Conservation (phyloP, 2,329 filamentous ascomycete genomes). For the Zasmidium angulare region DNA sequence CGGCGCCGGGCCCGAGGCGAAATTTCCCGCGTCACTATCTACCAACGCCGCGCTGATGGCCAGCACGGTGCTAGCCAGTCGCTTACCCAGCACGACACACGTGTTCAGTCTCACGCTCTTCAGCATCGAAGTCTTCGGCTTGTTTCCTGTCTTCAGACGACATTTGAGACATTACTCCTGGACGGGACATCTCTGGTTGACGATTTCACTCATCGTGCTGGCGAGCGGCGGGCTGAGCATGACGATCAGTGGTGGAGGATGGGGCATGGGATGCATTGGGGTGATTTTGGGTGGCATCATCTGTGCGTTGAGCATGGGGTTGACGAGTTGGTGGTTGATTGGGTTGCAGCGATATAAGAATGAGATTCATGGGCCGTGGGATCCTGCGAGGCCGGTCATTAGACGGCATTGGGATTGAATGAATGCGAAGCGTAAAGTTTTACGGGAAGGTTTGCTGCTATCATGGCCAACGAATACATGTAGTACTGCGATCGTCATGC, state of each 20-base stretch:
- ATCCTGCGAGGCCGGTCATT: constrained; percentile 86
- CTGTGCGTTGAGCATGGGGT: constrained; percentile 78
- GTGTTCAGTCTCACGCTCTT: constrained; percentile 95
- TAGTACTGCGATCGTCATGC: too few species aligned
- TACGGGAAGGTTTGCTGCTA: too few species aligned
- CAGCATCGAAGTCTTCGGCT: constrained; percentile 93
- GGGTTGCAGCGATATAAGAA: constrained; percentile 98
- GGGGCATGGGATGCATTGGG: constrained; percentile 65
- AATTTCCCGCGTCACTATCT: constrained; percentile 73
- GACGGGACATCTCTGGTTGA: constrained; percentile 76
- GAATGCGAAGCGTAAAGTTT: too few species aligned
- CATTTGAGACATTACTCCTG: constrained; percentile 81
- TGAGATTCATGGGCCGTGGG: constrained; percentile 97
- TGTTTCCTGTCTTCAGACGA: constrained; percentile 96
- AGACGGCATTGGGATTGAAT: constrained; percentile 42
- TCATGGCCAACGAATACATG: too few species aligned
- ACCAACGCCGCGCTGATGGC: constrained; percentile 98
- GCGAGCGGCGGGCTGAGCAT: constrained; percentile 76
- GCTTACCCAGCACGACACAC: constrained; percentile 84
- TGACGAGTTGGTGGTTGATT: constrained; percentile 97
- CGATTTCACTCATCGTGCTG: constrained; percentile 71
- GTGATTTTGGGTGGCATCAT: constrained; percentile 73
- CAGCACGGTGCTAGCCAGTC: constrained; percentile 86
- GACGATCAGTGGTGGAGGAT: constrained; percentile 54
- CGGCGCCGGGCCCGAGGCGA: constrained; percentile 64